Evolutionary conservation across 805 yeast species (phyloP), one percentile per base, ranked within the genome.

Genomic region (Ogataea nitratoaversa): DNA sequence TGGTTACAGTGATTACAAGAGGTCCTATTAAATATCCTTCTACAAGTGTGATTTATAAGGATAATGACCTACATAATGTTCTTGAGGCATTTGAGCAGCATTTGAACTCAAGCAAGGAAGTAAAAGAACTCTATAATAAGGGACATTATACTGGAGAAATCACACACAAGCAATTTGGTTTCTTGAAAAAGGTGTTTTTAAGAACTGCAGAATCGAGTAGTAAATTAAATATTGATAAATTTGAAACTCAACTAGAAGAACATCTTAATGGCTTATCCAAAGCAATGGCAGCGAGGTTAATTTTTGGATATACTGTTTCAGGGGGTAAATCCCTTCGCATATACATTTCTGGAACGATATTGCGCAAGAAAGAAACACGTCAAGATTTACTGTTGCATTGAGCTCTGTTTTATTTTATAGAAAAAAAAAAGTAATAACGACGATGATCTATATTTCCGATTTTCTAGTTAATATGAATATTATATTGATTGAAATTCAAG

Each of bases 401-500:
- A 17, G n/a, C 24, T 8, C 23, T 29, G 40, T 24, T n/a, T n/a
- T n/a, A n/a, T n/a, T n/a, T n/a, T n/a, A n/a, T n/a, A n/a, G n/a
- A n/a, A n/a, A n/a, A n/a, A n/a, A n/a, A n/a, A n/a, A n/a, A n/a
- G n/a, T n/a, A n/a, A n/a, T n/a, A n/a, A n/a, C n/a, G n/a, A n/a
- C n/a, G n/a, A n/a, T n/a, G n/a, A n/a, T n/a, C n/a, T n/a, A n/a
- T n/a, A n/a, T n/a, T n/a, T n/a, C n/a, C n/a, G n/a, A n/a, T n/a
- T n/a, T n/a, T n/a, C n/a, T n/a, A n/a, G n/a, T n/a, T n/a, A n/a
- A n/a, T n/a, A n/a, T n/a, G n/a, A n/a, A n/a, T n/a, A n/a, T n/a
- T n/a, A n/a, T n/a, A n/a, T n/a, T n/a, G n/a, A 29, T 20, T 30
- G 12, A 12, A 8, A 32, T 20, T 50, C 36, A 91, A 0, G 97